Evolutionary conservation across 805 yeast genomes (phyloP).

Genomic region (Lachancea thermotolerans): DNA sequence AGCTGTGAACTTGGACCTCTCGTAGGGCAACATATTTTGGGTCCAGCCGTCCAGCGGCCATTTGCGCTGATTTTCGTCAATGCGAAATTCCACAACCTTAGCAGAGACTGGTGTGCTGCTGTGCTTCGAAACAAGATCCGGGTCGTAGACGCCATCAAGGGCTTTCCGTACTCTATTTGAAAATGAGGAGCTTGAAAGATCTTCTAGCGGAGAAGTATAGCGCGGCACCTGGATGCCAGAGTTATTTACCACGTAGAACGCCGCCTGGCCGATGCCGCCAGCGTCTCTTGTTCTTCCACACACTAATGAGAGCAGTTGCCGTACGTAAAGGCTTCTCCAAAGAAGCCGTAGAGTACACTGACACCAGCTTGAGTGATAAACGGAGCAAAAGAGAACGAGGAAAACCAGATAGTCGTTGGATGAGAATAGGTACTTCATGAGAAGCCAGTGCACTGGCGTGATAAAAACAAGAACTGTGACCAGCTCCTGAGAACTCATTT

Average conservation of each 20-base stretch:
- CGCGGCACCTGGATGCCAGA: too few relatives aligned
- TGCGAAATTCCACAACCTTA: constrained; percentile 17
- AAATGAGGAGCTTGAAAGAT: background rate
- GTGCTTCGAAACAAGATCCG: background rate
- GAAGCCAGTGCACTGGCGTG: constrained; percentile 18
- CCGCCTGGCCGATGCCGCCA: too few relatives aligned
- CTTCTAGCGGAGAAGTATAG: background rate
- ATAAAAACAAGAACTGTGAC: constrained; percentile 6
- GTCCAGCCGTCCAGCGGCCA: constrained; percentile 25
- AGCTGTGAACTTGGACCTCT: constrained; percentile 16
- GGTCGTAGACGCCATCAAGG: background rate
- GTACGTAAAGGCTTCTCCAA: constrained; percentile 22
- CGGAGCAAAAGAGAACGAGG: constrained; percentile 5
- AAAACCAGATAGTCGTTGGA: constrained; percentile 12
- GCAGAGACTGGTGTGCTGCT: constrained; percentile 3
- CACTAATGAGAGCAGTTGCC: constrained; percentile 14
- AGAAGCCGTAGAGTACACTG: constrained; percentile 24
- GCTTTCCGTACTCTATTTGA: background rate
- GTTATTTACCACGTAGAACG: too few relatives aligned
- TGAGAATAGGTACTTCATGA: constrained; percentile 12
- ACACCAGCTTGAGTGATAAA: constrained; percentile 25
- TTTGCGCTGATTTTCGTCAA: constrained; percentile 29
- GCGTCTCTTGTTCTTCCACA: background rate
- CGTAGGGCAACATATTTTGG: constrained; percentile 20
- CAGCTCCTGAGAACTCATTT: background rate